Evolutionary conservation across 768 basidiomycete species (phyloP), one percentile per base, ranked within the genome.

Genomic region (Stropharia rugosoannulata): DNA sequence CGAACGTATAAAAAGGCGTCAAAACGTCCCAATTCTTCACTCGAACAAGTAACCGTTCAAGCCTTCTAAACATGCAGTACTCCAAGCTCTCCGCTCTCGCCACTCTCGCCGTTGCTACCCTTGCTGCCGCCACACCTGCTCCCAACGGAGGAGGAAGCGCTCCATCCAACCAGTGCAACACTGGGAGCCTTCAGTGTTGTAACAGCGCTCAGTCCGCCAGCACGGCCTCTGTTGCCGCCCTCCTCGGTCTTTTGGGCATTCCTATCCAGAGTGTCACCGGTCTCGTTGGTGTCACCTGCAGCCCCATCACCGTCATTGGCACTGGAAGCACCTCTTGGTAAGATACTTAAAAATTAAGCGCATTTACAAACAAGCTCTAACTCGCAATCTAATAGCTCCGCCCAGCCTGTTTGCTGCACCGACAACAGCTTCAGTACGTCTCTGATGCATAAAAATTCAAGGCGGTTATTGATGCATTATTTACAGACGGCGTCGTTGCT

Each of bases 391-490:
- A 22, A 22, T 45, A 62, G 61, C 59, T 51, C 54, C 19, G 57
- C 47, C 27, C 62, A 63, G 48, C 59, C 62, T 15, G 59, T 61
- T 29, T 63, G 62, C 59, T 63, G 62, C 59, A 42, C 49, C 16
- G 40, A 56, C 54, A 59, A 63, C 50, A 37, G 29, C 27, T 63
- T 63, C 62, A 54, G 60, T 61, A 61, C 61, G 49, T 48, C 39
- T 36, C 5, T 10, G 19, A 12, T 19, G 15, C 11, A 15, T 35
- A 1, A 11, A 2, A 35, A 29, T 46, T 16, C 1, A 22, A n/a
- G 13, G n/a, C 32, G 43, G 19, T 51, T 39, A 44, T 41, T 56
- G 1, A 16, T 25, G 42, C 39, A 12, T 22, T 39, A 32, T 47
- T 45, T 36, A 22, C 11, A 57, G 58, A 52, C 19, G 61, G 61